Evolutionary conservation across 768 basidiomycete genomes (phyloP), one percentile per base, ranked within the genome.

Genomic region (Leccinum pellstonianum): DNA sequence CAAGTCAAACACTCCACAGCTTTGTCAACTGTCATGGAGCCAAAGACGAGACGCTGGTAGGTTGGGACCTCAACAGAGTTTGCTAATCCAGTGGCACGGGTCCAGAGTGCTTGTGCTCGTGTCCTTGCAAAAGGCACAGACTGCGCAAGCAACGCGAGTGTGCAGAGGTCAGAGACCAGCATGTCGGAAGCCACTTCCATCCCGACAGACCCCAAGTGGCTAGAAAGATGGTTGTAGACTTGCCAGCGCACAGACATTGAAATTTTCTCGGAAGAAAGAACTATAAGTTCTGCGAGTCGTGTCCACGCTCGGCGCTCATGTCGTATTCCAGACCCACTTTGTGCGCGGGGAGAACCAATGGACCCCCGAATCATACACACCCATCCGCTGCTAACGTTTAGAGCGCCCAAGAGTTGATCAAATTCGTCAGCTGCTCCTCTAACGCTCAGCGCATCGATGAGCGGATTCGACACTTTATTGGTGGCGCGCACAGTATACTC

Each of bases 1-100:
- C 60, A 52, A 3, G 65, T 56, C 47, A 86, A 71, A 25, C 75
- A 75, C 23, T 70, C 71, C 14, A 70, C 76, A 5, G 89, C 88
- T 35, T 83, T 81, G 4, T 85, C 82, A 1, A 90, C 73, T 14
- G 70, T 75, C 68, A 87, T 71, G 14, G 73, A 77, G 27, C 77
- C 73, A 12, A 87, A 67, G 4, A 89, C 86, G 37, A 87, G 75
- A 43, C 76, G 75, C 70, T 90, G 87, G 60, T 80, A 78, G 8
- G 79, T 70, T 12, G 80, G 72, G 17, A 75, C 66, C 33, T 73
- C 66, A 55, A 66, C 63, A 35, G 70, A 68, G 31, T 70, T 57
- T 37, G 61, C 58, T 59, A 66, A 55, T 48, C 54, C 61, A 48
- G 71, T 62, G 19, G 77, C 76, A 57, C 72, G 72, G 19, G 70